Evolutionary conservation across 2,329 filamentous ascomycete genomes (phyloP).

Genomic region (Colletotrichum endophyticum): DNA sequence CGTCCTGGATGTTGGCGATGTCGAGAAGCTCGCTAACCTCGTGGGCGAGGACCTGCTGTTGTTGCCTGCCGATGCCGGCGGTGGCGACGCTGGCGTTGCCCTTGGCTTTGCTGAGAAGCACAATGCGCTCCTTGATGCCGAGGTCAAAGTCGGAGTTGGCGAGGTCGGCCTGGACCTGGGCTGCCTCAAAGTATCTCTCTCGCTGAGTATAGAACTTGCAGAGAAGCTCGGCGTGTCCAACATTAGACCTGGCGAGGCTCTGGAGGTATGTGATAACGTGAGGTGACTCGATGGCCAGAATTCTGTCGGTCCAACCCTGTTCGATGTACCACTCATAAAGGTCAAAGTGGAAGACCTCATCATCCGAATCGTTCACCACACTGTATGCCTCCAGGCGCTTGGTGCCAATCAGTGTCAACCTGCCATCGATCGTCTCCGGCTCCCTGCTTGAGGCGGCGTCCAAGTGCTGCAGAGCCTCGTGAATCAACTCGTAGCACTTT

Average conservation of each 20-base stretch:
- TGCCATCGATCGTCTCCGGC: slow-evolving; percentile 78
- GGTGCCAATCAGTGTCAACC: slow-evolving; percentile 75
- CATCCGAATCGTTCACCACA: slow-evolving; percentile 84
- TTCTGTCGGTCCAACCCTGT: slow-evolving; percentile 82
- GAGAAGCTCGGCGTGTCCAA: slow-evolving; percentile 85
- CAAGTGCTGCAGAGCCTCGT: slow-evolving; percentile 78
- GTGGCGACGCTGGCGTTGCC: slow-evolving; percentile 89
- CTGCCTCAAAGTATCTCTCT: slow-evolving; percentile 83
- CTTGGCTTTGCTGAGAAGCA: slow-evolving; percentile 87
- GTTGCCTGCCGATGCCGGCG: slow-evolving; percentile 76
- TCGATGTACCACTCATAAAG: slow-evolving; percentile 98
- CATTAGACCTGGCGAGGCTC: slow-evolving; percentile 73
- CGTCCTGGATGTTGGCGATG: slow-evolving; percentile 93
- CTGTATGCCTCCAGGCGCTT: slow-evolving; percentile 88
- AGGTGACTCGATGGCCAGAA: slow-evolving; percentile 83
- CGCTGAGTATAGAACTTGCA: slow-evolving; percentile 92
- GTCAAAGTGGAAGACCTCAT: slow-evolving; percentile 94
- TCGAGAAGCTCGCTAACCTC: slow-evolving; percentile 87
- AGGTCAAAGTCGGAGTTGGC: slow-evolving; percentile 84
- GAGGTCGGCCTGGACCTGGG: slow-evolving; percentile 82
- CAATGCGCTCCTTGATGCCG: slow-evolving; percentile 83
- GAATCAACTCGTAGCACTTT: slow-evolving; percentile 85
- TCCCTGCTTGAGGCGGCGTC: slow-evolving; percentile 73
- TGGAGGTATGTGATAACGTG: slow-evolving; percentile 88
- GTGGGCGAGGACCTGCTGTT: slow-evolving; percentile 84